Base-by-base conservation (phyloP, 352 stramenopile species). In the Pythium coloratum region DNA sequence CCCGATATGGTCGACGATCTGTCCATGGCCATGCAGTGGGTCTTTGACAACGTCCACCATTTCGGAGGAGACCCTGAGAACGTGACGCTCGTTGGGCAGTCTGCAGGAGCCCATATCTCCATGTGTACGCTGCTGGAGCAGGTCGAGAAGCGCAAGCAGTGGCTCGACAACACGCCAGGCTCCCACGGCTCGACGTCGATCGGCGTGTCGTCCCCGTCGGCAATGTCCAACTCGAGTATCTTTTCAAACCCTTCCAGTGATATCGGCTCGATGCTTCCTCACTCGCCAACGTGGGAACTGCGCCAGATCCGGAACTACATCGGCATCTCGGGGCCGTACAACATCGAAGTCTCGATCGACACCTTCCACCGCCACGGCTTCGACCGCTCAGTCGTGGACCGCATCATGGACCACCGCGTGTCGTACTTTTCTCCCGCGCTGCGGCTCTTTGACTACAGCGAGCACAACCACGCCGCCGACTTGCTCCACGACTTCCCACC, bases 1-100 rank as follows among this genome's bases (percentile, higher is more conserved):
- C 77, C 88, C 13, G 87, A 94, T 34, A 98, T 98, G 93, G 82
- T 97, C 44, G 71, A 92, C 10, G 93, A 98, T 73, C 79, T 89
- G 7, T 89, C 91, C 53, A 67, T 72, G 32, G 82, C 90, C 9
- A 78, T 97, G 65, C 75, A 96, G 64, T 98, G 91, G 91, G 86
- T 91, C 9, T 86, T 97, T 42, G 75, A 94, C 32, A 92, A 98
- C 66, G 72, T 90, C 36, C 78, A 88, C 20, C 71, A 77, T 7
- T 95, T 92, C 77, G 91, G 91, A n/a, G 93, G 91, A 18, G 83
- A 98, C 71, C 78, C 75, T 16, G 68, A 89, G 12, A 89, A 90
- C 28, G 77, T 98, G 47, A 87, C 95, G 47, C 65, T 97, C 14
- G 82, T 97, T 8, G 91, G 93, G 1, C 93, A 98, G 73, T 95